Evolutionary conservation across 495 filamentous ascomycete species (phyloP), one percentile per base, ranked within the genome.

Genomic region (Penicillium lagena): DNA sequence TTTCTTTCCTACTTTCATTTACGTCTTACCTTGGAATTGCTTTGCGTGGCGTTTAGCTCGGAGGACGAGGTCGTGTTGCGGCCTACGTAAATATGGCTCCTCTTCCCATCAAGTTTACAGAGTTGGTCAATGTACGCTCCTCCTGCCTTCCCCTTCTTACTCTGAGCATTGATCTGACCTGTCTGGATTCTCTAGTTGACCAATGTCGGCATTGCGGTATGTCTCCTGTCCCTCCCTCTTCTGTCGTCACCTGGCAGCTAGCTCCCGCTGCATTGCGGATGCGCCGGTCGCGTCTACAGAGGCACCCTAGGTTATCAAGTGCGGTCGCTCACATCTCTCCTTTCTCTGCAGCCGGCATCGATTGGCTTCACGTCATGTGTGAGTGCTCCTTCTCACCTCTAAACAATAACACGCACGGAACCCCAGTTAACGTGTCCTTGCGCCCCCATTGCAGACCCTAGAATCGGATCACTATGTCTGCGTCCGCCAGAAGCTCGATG

Each of bases 341-440:
- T 35, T 33, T 37, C 15, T 35, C 39, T 51, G 57, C 56, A 90
- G 86, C 78, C 76, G 66, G 60, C 73, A 43, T 86, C 91, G 45
- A 95, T 99, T 77, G 87, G 89, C 58, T 99, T 97, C 76, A 95
- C 94, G 64, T 86, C 86, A 67, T 96, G 91, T 73, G 90, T 97
- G 77, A 80, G 90, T 73, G 36, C 40, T 34, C 5, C 27, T 11
- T 32, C 11, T 28, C 22, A 28, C 10, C 31, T 13, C 10, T 46
- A 36, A 39, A 48, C 47, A 41, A 53, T 32, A 34, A 10, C 9
- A 10, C 9, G 22, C 28, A 50, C 32, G 33, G 39, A 29, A 38
- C 41, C 37, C 10, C 5, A 40, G 43, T 52, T 59, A 43, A 51
- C 35, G 30, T 34, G 47, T 48, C 33, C 47, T 42, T 49, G 22